These are phyloP conservation scores for Jatropha multifida DNA, from an alignment of 441 rosid species.

Conservation along the genomic window DNA sequence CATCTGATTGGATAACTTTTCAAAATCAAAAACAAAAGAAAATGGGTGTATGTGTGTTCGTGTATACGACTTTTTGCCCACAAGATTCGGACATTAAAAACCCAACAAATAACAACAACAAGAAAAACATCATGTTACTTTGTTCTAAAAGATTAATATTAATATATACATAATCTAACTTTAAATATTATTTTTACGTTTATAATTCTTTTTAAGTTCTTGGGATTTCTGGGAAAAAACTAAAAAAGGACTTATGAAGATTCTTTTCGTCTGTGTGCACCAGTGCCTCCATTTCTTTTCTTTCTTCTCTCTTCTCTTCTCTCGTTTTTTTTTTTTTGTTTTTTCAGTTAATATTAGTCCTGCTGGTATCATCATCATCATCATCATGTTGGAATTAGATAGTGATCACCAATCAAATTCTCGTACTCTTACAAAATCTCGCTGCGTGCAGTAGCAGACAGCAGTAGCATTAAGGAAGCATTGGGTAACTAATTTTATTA, in stretches of 20 bases:
- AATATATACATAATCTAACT: neutral
- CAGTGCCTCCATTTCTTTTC: neutral
- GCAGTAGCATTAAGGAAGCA: neutral
- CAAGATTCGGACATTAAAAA: slow-evolving; percentile 26
- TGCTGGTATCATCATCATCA: neutral
- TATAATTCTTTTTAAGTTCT: slow-evolving; percentile 22
- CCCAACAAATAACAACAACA: slow-evolving; percentile 20
- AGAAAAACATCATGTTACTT: slow-evolving; percentile 18
- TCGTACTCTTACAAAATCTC: neutral
- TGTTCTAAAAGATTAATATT: slow-evolving; percentile 16
- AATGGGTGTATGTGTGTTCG: neutral
- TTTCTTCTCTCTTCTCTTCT: neutral
- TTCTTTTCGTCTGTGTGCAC: slow-evolving; percentile 13
- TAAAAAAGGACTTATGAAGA: slow-evolving; percentile 3
- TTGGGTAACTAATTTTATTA: neutral
- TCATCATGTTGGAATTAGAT: neutral
- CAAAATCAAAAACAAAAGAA: slow-evolving; percentile 17
- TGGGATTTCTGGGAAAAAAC: slow-evolving; percentile 27
- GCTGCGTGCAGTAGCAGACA: neutral
- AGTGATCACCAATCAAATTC: neutral
- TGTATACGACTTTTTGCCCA: slow-evolving; percentile 16
- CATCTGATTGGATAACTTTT: slow-evolving; percentile 26
- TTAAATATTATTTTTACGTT: neutral
- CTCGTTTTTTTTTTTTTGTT: neutral
- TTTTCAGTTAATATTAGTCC: neutral